These are phyloP conservation scores for Gossypium ekmanianum DNA, from an alignment of 345 rosid species.

Conservation along the genomic window DNA sequence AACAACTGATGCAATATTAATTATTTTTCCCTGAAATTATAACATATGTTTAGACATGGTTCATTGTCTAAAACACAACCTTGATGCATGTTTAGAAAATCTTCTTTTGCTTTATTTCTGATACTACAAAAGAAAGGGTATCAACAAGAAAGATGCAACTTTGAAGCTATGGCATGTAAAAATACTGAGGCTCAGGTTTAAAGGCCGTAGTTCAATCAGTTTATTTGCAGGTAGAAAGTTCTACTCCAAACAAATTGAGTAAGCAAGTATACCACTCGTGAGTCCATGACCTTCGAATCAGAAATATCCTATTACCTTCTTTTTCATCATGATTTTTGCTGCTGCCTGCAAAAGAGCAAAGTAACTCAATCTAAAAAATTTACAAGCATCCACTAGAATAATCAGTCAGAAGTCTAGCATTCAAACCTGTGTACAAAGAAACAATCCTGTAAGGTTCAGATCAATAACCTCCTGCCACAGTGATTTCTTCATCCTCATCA, in stretches of 20 bases:
- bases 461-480: slow-evolving; percentile 97
- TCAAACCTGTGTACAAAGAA: slow-evolving; percentile 89
- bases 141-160: slow-evolving; percentile 5
- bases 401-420: slow-evolving; percentile 11
- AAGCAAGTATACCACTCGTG: background rate
- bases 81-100: background rate
- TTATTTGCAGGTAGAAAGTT: background rate
- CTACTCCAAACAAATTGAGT: background rate
- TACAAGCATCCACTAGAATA: slow-evolving; percentile 12
- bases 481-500: slow-evolving; percentile 87
- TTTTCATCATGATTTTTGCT: slow-evolving; percentile 91
- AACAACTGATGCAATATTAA: slow-evolving; percentile 90
- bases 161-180: background rate
- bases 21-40: slow-evolving; percentile 67
- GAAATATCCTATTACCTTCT: slow-evolving; percentile 52
- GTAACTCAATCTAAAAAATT: slow-evolving; percentile 20
- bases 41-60: background rate
- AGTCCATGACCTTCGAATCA: background rate
- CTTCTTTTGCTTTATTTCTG: background rate
- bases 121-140: background rate
- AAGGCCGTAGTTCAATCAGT: background rate
- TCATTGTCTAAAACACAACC: background rate
- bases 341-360: slow-evolving; percentile 71
- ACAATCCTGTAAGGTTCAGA: slow-evolving; percentile 92
- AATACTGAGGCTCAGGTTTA: background rate